Evolutionary conservation across 2,329 filamentous ascomycete genomes (phyloP).

Genomic region (Pyrenophora seminiperda): DNA sequence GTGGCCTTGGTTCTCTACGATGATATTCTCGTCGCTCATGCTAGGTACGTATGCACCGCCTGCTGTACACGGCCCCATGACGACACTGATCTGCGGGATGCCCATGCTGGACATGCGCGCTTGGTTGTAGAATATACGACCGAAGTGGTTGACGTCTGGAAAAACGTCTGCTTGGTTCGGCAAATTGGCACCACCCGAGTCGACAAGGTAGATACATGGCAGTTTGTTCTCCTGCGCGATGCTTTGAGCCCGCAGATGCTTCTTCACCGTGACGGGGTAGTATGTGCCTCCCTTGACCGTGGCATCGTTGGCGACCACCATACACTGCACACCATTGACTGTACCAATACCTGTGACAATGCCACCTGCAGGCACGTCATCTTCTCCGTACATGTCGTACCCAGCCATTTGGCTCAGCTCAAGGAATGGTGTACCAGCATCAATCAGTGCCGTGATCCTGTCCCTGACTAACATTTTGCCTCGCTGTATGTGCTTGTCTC

Average conservation of each 20-base stretch:
- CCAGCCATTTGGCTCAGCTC: slow-evolving; percentile 94
- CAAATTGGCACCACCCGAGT: slow-evolving; percentile 93
- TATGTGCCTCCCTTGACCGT: slow-evolving; percentile 98
- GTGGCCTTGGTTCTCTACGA: slow-evolving; percentile 92
- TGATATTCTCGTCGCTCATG: slow-evolving; percentile 98
- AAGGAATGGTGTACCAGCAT: slow-evolving; percentile 87
- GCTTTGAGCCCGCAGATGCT: slow-evolving; percentile 89
- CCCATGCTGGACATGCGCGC: slow-evolving; percentile 87
- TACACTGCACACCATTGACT: slow-evolving; percentile 87
- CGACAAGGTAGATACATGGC: slow-evolving; percentile 91
- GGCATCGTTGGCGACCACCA: slow-evolving; percentile 94
- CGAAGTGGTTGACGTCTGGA: slow-evolving; percentile 92
- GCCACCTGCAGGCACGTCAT: slow-evolving; percentile 85
- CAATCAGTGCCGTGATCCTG: slow-evolving; percentile 82
- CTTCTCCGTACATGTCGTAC: slow-evolving; percentile 81
- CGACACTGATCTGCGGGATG: slow-evolving; percentile 91
- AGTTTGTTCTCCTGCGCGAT: slow-evolving; percentile 85
- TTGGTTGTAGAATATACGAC: slow-evolving; percentile 98
- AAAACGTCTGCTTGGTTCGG: slow-evolving; percentile 96
- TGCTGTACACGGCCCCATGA: slow-evolving; percentile 97
- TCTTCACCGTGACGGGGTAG: slow-evolving; percentile 96
- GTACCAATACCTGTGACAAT: slow-evolving; percentile 92
- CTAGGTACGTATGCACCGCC: slow-evolving; percentile 94
- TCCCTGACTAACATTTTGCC: slow-evolving; percentile 96
- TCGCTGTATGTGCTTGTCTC: slow-evolving; percentile 82